Evolutionary conservation across 2,329 filamentous ascomycete genomes (phyloP).

Genomic region (Cadophora gregata): DNA sequence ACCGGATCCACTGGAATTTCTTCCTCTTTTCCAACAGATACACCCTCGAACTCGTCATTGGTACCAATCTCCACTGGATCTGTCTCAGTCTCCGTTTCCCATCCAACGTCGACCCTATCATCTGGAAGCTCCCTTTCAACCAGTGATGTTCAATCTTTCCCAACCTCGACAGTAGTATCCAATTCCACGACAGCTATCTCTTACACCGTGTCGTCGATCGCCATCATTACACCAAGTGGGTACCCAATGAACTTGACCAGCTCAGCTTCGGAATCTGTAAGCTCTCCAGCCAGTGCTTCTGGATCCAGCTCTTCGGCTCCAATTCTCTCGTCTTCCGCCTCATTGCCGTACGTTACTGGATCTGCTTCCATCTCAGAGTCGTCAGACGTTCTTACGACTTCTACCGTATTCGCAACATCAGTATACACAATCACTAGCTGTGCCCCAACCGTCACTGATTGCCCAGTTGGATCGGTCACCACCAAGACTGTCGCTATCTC

Average conservation of each 20-base stretch:
- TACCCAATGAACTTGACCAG: not conserved
- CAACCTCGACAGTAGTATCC: not conserved
- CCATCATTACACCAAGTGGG: not conserved
- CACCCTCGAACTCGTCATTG: not conserved
- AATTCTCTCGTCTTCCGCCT: not conserved
- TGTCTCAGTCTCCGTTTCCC: not conserved
- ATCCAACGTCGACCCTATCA: not conserved
- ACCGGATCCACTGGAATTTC: not conserved
- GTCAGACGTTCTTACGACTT: not conserved
- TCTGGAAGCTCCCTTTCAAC: conserved; percentile 4
- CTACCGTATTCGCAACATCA: conserved; percentile 14
- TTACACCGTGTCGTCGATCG: not conserved
- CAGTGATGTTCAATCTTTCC: not conserved
- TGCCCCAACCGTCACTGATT: conserved; percentile 10
- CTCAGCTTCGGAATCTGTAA: not conserved
- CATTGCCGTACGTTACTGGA: not conserved
- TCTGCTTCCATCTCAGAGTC: not conserved
- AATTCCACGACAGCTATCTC: not conserved
- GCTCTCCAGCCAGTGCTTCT: not conserved
- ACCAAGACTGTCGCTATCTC: conserved; percentile 16
- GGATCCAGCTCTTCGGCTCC: not conserved
- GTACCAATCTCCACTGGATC: conserved; percentile 2
- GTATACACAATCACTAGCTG: conserved; percentile 11
- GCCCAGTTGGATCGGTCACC: conserved; percentile 17
- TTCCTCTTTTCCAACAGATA: not conserved